phyloP scores from a whole-genome alignment of 2,329 filamentous ascomycete genomes.

The Colletotrichum orchidophilum region DNA sequence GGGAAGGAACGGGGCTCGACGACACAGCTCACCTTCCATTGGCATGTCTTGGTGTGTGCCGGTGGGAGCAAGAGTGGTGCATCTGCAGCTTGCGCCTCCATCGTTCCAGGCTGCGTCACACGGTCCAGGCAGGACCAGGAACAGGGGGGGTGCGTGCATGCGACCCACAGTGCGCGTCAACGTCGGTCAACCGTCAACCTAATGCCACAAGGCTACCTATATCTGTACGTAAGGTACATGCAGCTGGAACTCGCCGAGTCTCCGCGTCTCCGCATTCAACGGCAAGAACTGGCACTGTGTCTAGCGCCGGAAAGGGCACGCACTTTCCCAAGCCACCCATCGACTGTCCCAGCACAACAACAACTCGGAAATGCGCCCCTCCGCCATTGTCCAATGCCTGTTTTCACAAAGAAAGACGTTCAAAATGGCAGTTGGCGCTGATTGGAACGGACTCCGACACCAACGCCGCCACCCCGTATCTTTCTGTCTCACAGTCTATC shows the following conservation, averaged over 20 bases:
- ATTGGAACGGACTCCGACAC: background rate
- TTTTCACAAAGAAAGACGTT: background rate
- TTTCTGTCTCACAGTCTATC: background rate
- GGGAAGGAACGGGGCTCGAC: background rate
- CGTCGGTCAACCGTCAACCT: too few relatives aligned
- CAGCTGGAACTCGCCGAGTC: background rate
- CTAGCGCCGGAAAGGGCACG: background rate
- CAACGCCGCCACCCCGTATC: background rate
- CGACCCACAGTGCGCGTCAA: conserved; percentile 2
- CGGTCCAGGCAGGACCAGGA: background rate
- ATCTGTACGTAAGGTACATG: too few relatives aligned
- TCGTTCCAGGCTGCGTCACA: conserved; percentile 30
- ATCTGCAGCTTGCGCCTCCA: conserved; percentile 27
- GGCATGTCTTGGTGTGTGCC: background rate
- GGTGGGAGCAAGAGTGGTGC: background rate
- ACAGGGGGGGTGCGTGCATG: background rate
- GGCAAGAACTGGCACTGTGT: background rate
- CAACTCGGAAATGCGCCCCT: background rate
- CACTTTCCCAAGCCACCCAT: background rate
- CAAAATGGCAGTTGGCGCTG: background rate
- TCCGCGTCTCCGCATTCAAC: background rate
- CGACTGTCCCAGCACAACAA: background rate
- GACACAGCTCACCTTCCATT: background rate
- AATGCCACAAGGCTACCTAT: too few relatives aligned
- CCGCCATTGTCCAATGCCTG: background rate